These are phyloP conservation scores for Globisporangium parvum DNA, from an alignment of 352 stramenopile genomes.

Conservation along the genomic window DNA sequence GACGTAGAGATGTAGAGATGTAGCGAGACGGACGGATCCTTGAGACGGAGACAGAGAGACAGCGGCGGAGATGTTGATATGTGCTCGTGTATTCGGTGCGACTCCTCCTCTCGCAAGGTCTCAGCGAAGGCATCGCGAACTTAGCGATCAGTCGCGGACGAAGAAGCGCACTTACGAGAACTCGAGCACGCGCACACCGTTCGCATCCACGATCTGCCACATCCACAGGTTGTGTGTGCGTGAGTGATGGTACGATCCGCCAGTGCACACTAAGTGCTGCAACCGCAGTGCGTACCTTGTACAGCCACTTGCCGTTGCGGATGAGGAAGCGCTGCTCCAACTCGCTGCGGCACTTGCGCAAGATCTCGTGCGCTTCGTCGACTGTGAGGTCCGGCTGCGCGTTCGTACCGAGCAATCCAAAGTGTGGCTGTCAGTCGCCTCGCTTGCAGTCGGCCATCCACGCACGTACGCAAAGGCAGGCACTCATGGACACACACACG, in stretches of 20 bases:
- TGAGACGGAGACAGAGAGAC: too few relatives aligned
- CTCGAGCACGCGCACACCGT: conserved; percentile 17
- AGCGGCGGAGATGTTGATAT: background rate
- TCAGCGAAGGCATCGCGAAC: too few relatives aligned
- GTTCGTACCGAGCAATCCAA: background rate
- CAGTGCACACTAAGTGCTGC: too few relatives aligned
- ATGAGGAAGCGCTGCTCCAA: conserved; percentile 83
- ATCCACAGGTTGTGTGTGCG: background rate
- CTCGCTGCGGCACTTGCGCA: conserved; percentile 78
- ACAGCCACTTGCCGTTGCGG: conserved; percentile 83
- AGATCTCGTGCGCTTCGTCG: conserved; percentile 61
- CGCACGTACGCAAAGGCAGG: too few relatives aligned
- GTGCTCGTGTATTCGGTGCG: background rate
- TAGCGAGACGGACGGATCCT: too few relatives aligned
- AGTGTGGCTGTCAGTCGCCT: background rate
- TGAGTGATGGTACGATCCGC: background rate
- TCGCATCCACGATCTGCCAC: conserved; percentile 15
- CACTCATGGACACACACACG: too few relatives aligned
- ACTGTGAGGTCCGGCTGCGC: conserved; percentile 65
- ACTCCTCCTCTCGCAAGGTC: background rate
- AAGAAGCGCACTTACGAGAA: conserved; percentile 9
- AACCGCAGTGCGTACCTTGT: conserved; percentile 45
- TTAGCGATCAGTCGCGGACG: too few relatives aligned
- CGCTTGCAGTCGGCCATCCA: too few relatives aligned
- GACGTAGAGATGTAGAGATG: background rate